A percentile compares a stretch with the other conserved stretches of the same genome.
Conservation (phyloP, 208 protist genomes). For the Leishmania braziliensis region DNA sequence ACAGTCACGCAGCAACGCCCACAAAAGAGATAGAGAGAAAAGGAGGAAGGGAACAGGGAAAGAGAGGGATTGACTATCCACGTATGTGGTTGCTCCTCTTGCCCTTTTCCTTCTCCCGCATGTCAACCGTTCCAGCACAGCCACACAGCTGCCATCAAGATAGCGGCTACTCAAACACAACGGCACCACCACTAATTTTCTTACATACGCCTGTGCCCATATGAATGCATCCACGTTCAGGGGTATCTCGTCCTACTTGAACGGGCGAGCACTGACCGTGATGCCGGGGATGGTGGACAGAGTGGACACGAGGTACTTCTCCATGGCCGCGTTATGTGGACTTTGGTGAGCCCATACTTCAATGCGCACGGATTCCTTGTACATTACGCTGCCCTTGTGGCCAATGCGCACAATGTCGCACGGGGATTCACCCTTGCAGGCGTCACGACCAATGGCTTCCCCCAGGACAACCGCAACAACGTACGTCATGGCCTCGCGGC, state of each 20-base stretch:
- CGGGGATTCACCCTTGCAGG: constrained; percentile 41
- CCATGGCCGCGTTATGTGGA: constrained; percentile 34
- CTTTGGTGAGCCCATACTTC: constrained; percentile 73
- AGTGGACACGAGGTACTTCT: constrained; percentile 57
- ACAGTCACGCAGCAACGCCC: not conserved
- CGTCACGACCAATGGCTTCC: constrained; percentile 59
- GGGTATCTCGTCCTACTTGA: not conserved
- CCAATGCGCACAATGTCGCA: constrained; percentile 79
- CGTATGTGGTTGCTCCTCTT: not conserved
- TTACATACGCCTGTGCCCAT: not conserved
- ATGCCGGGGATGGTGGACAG: constrained; percentile 59
- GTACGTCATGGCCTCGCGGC: constrained; percentile 46
- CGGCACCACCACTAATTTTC: not conserved
- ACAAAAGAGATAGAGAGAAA: not conserved
- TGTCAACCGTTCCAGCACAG: not conserved
- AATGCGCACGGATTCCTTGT: constrained; percentile 61
- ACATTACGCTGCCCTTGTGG: constrained; percentile 63
- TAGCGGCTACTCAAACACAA: too few species aligned
- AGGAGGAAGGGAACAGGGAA: too few species aligned
- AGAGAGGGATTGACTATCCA: not conserved
- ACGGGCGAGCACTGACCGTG: constrained; percentile 32
- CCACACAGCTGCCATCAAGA: not conserved
- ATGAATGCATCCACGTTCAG: not conserved
- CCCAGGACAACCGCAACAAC: constrained; percentile 77
- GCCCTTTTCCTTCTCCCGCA: not conserved